Evolutionary conservation across 73 alveolate genomes (phyloP).

Genomic region (Durusdinium trenchii): DNA sequence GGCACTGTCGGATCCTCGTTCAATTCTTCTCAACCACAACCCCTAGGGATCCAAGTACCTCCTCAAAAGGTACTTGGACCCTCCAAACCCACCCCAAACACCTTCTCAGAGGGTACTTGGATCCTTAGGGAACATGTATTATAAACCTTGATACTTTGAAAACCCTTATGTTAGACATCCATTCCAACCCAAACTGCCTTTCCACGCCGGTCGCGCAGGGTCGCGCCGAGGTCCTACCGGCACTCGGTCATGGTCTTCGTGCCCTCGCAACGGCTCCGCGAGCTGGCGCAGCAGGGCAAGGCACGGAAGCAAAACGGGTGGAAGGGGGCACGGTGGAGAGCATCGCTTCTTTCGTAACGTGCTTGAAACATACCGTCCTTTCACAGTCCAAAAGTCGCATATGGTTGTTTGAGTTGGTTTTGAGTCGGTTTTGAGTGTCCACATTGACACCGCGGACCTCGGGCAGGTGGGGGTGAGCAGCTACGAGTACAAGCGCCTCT

Average conservation of each 20-base stretch:
- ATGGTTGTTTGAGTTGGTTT: not conserved
- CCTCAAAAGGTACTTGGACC: not conserved
- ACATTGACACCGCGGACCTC: too few species aligned
- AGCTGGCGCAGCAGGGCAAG: constrained; percentile 93
- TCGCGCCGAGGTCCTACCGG: constrained; percentile 50
- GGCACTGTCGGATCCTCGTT: too few species aligned
- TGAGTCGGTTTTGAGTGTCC: too few species aligned
- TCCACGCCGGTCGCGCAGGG: not conserved
- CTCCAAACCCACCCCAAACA: not conserved
- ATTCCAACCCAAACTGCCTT: not conserved
- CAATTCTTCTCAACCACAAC: too few species aligned
- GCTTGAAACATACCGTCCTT: not conserved
- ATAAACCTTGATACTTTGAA: not conserved
- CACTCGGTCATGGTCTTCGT: constrained; percentile 92
- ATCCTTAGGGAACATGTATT: not conserved
- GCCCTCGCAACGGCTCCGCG: constrained; percentile 61
- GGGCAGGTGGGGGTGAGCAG: constrained; percentile 64
- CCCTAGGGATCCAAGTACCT: too few species aligned
- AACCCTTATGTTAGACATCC: too few species aligned
- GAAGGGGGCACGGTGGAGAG: too few species aligned
- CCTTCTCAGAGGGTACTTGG: not conserved
- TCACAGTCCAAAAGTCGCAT: not conserved
- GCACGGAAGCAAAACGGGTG: not conserved
- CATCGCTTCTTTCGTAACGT: not conserved
- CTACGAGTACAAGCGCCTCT: constrained; percentile 88